Base-by-base conservation (phyloP, 225 moss, liverwort and hornwort species). In the Pseudisothecium myosuroides region DNA sequence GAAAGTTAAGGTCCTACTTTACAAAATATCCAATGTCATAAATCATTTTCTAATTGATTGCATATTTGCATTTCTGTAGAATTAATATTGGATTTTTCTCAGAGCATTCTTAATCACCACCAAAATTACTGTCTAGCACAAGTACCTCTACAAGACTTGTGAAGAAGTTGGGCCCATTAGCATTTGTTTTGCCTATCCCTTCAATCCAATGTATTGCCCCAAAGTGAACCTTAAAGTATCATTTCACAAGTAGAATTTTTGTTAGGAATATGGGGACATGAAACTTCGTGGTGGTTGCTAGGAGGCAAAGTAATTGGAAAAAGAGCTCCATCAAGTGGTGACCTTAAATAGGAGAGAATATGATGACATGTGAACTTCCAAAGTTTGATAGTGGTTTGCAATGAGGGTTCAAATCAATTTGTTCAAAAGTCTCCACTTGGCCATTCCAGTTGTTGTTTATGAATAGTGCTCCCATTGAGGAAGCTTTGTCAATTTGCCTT, bases 41-140 rank as follows among this genome's bases (percentile, higher is more conserved):
- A 74, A 45, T 73, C 0, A 52, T 24, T 47, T 17, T 8, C n/a
- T 9, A 47, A 31, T 74, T 17, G 17, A 29, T 6, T 73, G 10
- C 1, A 17, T 28, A 5, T n/a, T 15, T 71, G 9, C 10, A 73
- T 28, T 73, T 6, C 28, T 0, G 0, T 16, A 17, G 9, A 8
- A 1, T 14, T 28, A 43, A 0, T 3, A 28, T 43, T 15, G 52
- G 52, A 52, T 16, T 52, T 17, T 17, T 45, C 18, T 1, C 6
- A 47, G 27, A 74, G 2, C 74, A 74, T 45, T 45, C 3, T 73
- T 28, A 11, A 74, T 47, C 11, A 47, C 2, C 0, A 43, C 0
- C 1, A 0, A 1, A 74, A 17, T 29, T 74, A 6, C 2, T 17
- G 1, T 1, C 0, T 17, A 0, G 4, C 3, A 45, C 29, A 45